Evolutionary conservation across 2,329 filamentous ascomycete genomes (phyloP).

Genomic region (Colletotrichum sp.): DNA sequence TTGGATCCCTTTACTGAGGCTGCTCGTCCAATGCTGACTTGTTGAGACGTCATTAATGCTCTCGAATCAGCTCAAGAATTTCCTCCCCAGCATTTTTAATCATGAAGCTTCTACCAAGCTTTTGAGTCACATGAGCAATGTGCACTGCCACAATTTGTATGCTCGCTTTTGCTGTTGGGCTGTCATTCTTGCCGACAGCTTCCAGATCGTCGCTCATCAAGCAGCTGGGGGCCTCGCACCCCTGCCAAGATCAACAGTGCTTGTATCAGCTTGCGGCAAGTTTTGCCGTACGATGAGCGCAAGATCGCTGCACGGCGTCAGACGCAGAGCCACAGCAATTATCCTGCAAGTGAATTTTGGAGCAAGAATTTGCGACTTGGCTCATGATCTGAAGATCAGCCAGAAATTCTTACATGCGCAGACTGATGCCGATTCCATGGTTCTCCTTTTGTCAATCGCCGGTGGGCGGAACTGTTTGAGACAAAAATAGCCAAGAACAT

Average conservation of each 20-base stretch:
- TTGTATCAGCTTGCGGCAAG: slow-evolving; percentile 7
- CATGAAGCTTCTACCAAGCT: not conserved
- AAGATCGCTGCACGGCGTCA: not conserved
- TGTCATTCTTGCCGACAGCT: not conserved
- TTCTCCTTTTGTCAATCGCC: not conserved
- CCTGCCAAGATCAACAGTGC: not conserved
- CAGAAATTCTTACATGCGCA: not conserved
- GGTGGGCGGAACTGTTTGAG: not conserved
- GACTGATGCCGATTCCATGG: not conserved
- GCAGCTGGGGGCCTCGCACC: not conserved
- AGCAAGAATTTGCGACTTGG: not conserved
- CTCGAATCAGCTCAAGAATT: not conserved
- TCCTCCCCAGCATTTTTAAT: not conserved
- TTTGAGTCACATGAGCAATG: not conserved
- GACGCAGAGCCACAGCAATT: not conserved
- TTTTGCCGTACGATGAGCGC: not conserved
- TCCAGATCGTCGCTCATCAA: not conserved
- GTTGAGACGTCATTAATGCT: not conserved
- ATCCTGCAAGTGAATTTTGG: not conserved
- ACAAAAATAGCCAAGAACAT: not conserved
- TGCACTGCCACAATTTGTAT: not conserved
- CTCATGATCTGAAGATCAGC: not conserved
- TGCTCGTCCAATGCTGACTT: not conserved
- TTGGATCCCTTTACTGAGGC: not conserved
- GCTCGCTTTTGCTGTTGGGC: not conserved